phyloP scores from a whole-genome alignment of 177 flowering plant genomes.

The Telopea speciosissima region DNA sequence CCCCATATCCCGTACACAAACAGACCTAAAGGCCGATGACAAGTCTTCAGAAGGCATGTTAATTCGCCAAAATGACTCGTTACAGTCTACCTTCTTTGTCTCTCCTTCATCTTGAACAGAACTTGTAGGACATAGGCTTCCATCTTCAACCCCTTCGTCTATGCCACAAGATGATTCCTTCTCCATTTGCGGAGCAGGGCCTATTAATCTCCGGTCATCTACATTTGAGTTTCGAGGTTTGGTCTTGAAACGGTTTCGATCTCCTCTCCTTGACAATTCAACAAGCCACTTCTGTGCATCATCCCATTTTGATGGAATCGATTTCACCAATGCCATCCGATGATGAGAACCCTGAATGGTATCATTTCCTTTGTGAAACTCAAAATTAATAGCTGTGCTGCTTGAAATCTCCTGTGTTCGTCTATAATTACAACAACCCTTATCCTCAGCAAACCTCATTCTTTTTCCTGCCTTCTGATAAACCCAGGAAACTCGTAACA shows the following conservation, averaged over 20 bases:
- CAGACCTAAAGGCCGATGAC: slow-evolving; percentile 17
- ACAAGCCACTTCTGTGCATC: slow-evolving; percentile 98
- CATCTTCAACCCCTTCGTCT: slow-evolving; percentile 15
- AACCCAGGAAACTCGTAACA: background rate
- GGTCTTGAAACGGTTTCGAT: slow-evolving; percentile 33
- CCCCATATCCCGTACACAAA: slow-evolving; percentile 6
- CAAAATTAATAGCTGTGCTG: slow-evolving; percentile 35
- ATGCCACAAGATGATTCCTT: slow-evolving; percentile 36
- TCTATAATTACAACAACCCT: slow-evolving; percentile 48
- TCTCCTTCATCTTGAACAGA: slow-evolving; percentile 39
- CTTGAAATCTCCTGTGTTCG: slow-evolving; percentile 35
- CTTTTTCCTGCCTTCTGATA: slow-evolving; percentile 1
- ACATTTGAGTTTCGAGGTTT: slow-evolving; percentile 84
- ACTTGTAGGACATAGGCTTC: slow-evolving; percentile 1
- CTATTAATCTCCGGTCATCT: slow-evolving; percentile 73
- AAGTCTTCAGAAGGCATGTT: slow-evolving; percentile 37
- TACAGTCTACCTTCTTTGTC: slow-evolving; percentile 70
- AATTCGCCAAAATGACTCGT: slow-evolving; percentile 62
- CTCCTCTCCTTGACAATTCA: slow-evolving; percentile 59
- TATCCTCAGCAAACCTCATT: slow-evolving; percentile 70
- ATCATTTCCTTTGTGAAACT: slow-evolving; percentile 64
- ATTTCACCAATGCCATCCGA: slow-evolving; percentile 62
- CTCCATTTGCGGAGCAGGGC: slow-evolving; percentile 61
- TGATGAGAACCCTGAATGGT: slow-evolving; percentile 39
- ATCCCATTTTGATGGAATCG: slow-evolving; percentile 61